Evolutionary conservation across 2,329 filamentous ascomycete genomes (phyloP).

Genomic region (Raffaelea arxii): DNA sequence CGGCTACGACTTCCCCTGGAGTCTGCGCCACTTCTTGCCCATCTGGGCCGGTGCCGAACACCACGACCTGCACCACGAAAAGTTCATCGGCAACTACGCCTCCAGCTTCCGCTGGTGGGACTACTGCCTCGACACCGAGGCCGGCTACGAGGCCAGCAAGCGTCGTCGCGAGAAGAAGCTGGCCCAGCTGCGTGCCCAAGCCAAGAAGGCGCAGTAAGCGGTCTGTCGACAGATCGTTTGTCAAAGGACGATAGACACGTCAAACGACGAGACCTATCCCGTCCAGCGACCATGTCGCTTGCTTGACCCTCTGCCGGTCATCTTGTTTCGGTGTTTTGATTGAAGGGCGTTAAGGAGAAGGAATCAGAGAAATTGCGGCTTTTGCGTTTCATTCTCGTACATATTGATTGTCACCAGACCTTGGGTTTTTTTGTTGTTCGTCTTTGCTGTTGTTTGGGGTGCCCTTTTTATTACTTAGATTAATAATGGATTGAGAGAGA

Average conservation of each 20-base stretch:
- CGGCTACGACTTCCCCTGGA: constrained; percentile 98
- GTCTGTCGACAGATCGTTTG: too few relatives aligned
- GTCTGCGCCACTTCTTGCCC: constrained; percentile 79
- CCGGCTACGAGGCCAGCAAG: constrained; percentile 78
- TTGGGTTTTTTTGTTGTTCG: background rate
- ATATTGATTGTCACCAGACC: constrained; percentile 5
- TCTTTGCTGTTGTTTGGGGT: too few relatives aligned
- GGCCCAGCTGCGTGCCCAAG: constrained; percentile 41
- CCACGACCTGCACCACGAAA: constrained; percentile 95
- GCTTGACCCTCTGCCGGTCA: too few relatives aligned
- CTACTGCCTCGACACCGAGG: constrained; percentile 86
- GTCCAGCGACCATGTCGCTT: too few relatives aligned
- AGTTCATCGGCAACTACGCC: constrained; percentile 96
- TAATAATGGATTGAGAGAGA: too few relatives aligned
- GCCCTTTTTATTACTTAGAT: too few relatives aligned
- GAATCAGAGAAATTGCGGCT: background rate
- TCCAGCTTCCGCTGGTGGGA: constrained; percentile 99
- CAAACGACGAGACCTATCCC: too few relatives aligned
- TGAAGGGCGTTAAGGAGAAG: too few relatives aligned
- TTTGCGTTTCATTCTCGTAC: constrained; percentile 9
- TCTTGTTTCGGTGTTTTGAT: too few relatives aligned
- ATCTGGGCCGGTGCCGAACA: constrained; percentile 98
- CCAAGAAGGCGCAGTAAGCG: constrained; percentile 57
- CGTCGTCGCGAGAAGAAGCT: constrained; percentile 71
- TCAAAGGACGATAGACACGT: too few relatives aligned